Conservation (phyloP, 495 filamentous ascomycete genomes). For the Xylaria sp. region DNA sequence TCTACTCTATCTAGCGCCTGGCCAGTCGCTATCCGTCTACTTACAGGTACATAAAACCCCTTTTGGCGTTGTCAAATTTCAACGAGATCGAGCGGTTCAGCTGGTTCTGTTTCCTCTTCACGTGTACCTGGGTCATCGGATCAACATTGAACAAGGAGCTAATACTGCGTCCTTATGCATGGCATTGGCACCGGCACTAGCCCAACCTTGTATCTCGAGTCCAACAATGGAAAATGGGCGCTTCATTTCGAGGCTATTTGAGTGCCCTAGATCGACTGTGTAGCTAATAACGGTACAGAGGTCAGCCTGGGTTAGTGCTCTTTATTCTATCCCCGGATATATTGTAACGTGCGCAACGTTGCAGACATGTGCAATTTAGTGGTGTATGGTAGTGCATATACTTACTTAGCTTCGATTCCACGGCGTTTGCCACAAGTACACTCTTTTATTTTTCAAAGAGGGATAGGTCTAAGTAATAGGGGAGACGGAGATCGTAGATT, state of each 20-base stretch:
- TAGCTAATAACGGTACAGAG: too few species aligned
- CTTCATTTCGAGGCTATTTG: not conserved
- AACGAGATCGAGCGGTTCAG: not conserved
- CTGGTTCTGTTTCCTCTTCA: not conserved
- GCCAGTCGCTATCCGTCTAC: not conserved
- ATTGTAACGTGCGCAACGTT: not conserved
- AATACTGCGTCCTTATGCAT: too few species aligned
- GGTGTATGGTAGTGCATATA: too few species aligned
- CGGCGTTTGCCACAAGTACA: not conserved
- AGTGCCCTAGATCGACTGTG: not conserved
- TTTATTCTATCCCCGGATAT: not conserved
- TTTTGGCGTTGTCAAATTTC: not conserved
- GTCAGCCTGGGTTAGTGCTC: too few species aligned
- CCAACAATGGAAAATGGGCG: not conserved
- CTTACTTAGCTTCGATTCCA: not conserved
- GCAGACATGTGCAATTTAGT: not conserved
- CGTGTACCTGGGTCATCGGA: not conserved
- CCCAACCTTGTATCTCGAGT: not conserved
- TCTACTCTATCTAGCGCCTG: not conserved
- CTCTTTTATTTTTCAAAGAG: not conserved
- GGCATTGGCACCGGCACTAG: not conserved
- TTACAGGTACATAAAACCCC: not conserved
- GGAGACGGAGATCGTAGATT: conserved; percentile 9
- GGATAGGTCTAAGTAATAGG: not conserved
- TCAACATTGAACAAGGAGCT: too few species aligned